Evolutionary conservation across 2,329 filamentous ascomycete genomes (phyloP).

Genomic region (Cytospora schulzeri): DNA sequence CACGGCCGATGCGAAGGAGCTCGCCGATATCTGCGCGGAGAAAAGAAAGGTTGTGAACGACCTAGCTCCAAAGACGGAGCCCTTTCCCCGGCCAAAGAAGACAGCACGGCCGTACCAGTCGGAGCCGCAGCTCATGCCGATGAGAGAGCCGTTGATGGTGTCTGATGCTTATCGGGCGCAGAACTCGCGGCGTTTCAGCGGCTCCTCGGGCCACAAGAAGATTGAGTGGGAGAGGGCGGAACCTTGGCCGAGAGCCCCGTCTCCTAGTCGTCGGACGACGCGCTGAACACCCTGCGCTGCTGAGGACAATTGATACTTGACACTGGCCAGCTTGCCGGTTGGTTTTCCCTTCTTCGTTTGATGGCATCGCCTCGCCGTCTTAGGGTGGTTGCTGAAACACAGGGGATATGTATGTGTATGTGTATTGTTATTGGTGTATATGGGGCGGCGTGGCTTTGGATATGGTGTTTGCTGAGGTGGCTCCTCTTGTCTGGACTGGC

Average conservation of each 20-base stretch:
- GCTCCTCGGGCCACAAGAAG: conserved; percentile 20
- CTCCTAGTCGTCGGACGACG: background rate
- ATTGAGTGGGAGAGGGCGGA: conserved; percentile 17
- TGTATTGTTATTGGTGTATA: background rate
- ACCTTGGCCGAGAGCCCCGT: background rate
- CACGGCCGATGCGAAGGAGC: conserved; percentile 69
- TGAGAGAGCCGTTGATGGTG: conserved; percentile 42
- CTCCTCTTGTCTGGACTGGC: background rate
- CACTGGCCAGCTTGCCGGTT: background rate
- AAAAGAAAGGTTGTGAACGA: conserved; percentile 50
- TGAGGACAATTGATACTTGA: background rate
- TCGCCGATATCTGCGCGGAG: conserved; percentile 71
- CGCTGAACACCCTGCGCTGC: conserved; percentile 8
- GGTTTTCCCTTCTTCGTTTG: background rate
- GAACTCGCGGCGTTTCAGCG: conserved; percentile 23
- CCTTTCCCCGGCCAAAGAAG: conserved; percentile 19
- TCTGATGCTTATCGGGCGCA: conserved; percentile 39
- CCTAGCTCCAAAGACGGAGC: conserved; percentile 20
- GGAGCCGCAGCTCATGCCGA: conserved; percentile 41
- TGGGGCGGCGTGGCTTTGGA: background rate
- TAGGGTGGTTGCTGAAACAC: background rate
- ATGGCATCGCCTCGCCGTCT: background rate
- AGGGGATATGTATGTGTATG: background rate
- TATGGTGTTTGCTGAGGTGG: background rate
- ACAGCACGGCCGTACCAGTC: conserved; percentile 42